These are phyloP conservation scores for Reutealis trisperma DNA, from an alignment of 345 rosid species.

Conservation along the genomic window DNA sequence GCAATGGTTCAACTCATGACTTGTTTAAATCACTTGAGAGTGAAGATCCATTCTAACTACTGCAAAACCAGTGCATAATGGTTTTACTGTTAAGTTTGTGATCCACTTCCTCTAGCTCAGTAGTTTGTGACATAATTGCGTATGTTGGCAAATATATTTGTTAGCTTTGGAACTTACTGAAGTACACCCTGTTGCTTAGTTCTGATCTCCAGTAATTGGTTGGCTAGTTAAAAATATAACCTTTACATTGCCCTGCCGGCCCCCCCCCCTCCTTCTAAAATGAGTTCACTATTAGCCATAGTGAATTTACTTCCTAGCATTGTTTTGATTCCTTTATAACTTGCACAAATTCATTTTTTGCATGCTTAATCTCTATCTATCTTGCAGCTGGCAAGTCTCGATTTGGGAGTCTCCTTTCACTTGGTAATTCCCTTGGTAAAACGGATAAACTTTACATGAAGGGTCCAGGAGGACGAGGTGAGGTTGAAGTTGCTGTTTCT, in stretches of 20 bases:
- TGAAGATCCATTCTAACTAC: no score
- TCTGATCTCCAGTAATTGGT: no score
- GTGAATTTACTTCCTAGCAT: no score
- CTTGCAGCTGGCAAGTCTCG: constrained; percentile 73
- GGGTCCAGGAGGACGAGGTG: constrained; percentile 99
- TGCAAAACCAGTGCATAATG: no score
- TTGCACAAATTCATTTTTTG: neutral
- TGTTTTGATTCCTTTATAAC: no score
- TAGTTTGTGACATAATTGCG: neutral
- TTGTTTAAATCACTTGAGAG: no score
- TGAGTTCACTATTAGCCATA: no score
- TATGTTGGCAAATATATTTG: no score
- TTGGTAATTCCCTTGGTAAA: constrained; percentile 73
- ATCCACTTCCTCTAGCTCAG: neutral
- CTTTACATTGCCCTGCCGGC: no score
- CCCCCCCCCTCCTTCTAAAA: no score
- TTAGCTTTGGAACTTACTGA: neutral
- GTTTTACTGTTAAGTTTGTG: neutral
- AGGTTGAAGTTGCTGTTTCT: constrained; percentile 98
- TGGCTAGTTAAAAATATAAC: no score
- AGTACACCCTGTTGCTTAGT: neutral
- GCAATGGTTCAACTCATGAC: no score
- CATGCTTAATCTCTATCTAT: neutral
- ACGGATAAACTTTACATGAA: constrained; percentile 87
- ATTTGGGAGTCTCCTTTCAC: constrained; percentile 77